Conservation (phyloP, 2,329 filamentous ascomycete genomes). For the Beauveria sp. region DNA sequence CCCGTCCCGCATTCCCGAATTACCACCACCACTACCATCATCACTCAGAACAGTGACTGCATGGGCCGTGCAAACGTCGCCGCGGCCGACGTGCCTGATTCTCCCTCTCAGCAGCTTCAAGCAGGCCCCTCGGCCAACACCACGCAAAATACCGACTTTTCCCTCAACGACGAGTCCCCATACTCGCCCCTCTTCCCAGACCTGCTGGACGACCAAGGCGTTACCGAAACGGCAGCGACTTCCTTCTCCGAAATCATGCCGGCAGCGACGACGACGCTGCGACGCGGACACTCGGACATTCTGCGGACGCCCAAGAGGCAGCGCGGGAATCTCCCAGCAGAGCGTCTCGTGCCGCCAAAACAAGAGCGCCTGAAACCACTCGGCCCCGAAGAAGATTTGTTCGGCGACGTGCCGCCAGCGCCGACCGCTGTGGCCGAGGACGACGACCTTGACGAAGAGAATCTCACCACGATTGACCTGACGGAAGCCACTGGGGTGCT, state of each 20-base stretch:
- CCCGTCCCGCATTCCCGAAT: not conserved
- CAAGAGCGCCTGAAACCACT: not conserved
- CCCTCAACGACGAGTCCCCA: slow-evolving; percentile 20
- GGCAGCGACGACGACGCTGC: not conserved
- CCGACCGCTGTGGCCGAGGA: slow-evolving; percentile 12
- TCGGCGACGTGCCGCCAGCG: slow-evolving; percentile 17
- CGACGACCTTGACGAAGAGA: slow-evolving; percentile 12
- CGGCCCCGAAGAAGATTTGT: slow-evolving; percentile 19
- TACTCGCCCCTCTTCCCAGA: slow-evolving; percentile 21
- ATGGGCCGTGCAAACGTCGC: slow-evolving; percentile 1
- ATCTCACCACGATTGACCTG: slow-evolving; percentile 25
- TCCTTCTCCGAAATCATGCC: slow-evolving; percentile 26
- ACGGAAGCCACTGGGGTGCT: slow-evolving; percentile 35
- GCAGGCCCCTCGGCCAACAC: slow-evolving; percentile 12
- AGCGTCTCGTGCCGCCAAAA: not conserved
- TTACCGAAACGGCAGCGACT: slow-evolving; percentile 19
- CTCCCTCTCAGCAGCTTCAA: slow-evolving; percentile 11
- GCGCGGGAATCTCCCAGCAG: slow-evolving; percentile 13
- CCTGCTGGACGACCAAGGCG: slow-evolving; percentile 20
- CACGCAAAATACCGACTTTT: slow-evolving; percentile 14
- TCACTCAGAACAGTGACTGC: not conserved
- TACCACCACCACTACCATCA: not conserved
- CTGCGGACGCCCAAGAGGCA: slow-evolving; percentile 20
- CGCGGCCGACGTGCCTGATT: slow-evolving; percentile 1
- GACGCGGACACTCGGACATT: not conserved